Conservation (phyloP, 345 rosid species). For the Lepidium africanum region DNA sequence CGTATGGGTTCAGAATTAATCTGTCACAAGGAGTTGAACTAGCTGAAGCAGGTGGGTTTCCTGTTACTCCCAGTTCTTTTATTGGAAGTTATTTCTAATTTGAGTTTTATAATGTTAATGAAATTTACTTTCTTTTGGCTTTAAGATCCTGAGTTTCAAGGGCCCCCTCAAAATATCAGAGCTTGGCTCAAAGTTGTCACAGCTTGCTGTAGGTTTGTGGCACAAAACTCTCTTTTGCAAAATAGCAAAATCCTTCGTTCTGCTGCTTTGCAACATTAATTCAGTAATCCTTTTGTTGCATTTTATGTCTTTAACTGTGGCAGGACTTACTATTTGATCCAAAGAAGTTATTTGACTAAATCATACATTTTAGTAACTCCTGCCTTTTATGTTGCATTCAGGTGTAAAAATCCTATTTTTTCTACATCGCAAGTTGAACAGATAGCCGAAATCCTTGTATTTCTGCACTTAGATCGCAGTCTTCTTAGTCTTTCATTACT, state of each 20-base stretch:
- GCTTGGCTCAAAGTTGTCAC: constrained; percentile 56
- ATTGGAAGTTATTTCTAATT: neutral
- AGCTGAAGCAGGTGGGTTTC: constrained; percentile 30
- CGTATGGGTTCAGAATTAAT: constrained; percentile 49
- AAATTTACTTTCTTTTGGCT: constrained; percentile 11
- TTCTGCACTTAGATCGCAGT: constrained; percentile 51
- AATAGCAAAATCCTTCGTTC: neutral
- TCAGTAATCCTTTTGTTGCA: neutral
- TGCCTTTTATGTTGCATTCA: constrained; percentile 19
- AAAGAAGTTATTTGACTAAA: neutral
- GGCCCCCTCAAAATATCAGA: constrained; percentile 61
- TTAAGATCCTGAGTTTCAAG: constrained; percentile 46
- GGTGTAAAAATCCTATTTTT: constrained; percentile 43
- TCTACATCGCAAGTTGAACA: constrained; percentile 52
- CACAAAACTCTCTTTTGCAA: neutral
- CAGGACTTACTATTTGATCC: neutral
- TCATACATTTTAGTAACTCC: neutral
- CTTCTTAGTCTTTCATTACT: constrained; percentile 56
- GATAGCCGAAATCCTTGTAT: constrained; percentile 40
- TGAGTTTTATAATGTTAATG: neutral
- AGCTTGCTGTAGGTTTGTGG: constrained; percentile 65
- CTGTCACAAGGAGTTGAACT: constrained; percentile 28
- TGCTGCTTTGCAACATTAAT: neutral
- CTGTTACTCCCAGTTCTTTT: neutral
- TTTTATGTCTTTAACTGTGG: neutral